phyloP scores from a whole-genome alignment of 1,284 basidiomycete species.

The Marasmius fiardii region DNA sequence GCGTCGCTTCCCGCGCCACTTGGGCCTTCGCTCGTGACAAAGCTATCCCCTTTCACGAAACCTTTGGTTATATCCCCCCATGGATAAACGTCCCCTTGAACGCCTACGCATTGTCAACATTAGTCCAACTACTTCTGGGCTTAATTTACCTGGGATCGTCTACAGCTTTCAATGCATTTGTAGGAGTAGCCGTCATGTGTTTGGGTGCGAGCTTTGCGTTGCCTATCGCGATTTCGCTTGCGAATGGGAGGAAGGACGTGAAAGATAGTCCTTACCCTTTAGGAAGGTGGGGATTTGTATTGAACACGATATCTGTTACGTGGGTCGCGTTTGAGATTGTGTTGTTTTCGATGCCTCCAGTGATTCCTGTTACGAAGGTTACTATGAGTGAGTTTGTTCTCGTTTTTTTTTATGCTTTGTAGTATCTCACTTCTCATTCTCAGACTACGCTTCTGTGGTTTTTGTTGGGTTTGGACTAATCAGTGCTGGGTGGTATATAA shows the following conservation, averaged over 20 bases:
- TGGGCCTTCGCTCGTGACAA: conserved; percentile 70
- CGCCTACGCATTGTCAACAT: conserved; percentile 55
- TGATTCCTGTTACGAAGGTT: conserved; percentile 40
- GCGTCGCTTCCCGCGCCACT: conserved; percentile 61
- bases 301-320: conserved; percentile 41
- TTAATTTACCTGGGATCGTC: conserved; percentile 51
- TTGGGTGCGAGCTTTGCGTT: conserved; percentile 50
- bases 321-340: conserved; percentile 52
- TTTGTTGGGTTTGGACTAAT: conserved; percentile 56
- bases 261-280: conserved; percentile 41
- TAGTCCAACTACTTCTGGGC: conserved; percentile 52
- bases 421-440: background rate
- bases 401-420: background rate
- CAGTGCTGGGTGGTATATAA: conserved; percentile 54
- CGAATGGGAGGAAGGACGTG: conserved; percentile 34
- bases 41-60: conserved; percentile 53
- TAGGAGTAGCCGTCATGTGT: conserved; percentile 54
- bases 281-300: conserved; percentile 34
- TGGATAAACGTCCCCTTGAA: conserved; percentile 46
- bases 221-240: conserved; percentile 45
- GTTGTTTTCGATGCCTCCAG: conserved; percentile 57
- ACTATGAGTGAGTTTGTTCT: conserved; percentile 43
- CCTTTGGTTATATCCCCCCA: conserved; percentile 16
- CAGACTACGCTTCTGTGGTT: conserved; percentile 60
- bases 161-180: conserved; percentile 55